Base-by-base conservation (phyloP, 768 basidiomycete species). In the Collybia sp. region DNA sequence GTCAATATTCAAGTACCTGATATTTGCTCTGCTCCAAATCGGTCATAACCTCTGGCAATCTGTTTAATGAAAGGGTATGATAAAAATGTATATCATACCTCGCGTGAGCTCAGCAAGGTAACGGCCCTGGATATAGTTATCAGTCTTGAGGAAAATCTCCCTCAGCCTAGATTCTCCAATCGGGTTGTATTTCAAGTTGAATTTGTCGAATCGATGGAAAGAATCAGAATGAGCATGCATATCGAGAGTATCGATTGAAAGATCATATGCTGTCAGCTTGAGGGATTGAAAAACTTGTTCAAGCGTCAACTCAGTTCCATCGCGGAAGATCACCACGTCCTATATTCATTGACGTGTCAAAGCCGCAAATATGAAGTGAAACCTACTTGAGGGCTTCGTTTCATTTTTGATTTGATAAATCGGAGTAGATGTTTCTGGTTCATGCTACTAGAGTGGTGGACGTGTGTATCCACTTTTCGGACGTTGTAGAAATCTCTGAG, bases 401-500 rank as follows among this genome's bases (percentile, higher is more conserved):
- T 93, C 92, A 96, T 94, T 62, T 95, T 95, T n/a, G 85, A 83
- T 65, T 99, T 99, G 72, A 99, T 97, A 69, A 99, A 98, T 8
- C 96, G 91, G 11, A 99, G 71, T 15, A 99, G 69, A 68, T 99
- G 96, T 64, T 99, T 99, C 65, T 99, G 96, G 62, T 99, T 99
- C 94, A 98, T 97, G 67, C 91, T 90, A 50, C 94, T 96, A 3
- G 95, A 95, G 62, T 98, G 92, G 58, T 99, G 96, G 20, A 99
- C 91, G 65, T 99, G 96, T 6, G 96, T 99, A 60, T 99, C 96
- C 49, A 99, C 96, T 63, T 99, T 99, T 18, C 96, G 84, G 42
- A 93, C 75, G 61, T 99, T 99, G 68, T 99, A 99, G 56, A 99
- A 97, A 67, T 99, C 96, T 49, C 95, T 94, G n/a, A 48, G 10